Evolutionary conservation across 345 rosid species (phyloP).

Genomic region (Tarenaya hassleriana): DNA sequence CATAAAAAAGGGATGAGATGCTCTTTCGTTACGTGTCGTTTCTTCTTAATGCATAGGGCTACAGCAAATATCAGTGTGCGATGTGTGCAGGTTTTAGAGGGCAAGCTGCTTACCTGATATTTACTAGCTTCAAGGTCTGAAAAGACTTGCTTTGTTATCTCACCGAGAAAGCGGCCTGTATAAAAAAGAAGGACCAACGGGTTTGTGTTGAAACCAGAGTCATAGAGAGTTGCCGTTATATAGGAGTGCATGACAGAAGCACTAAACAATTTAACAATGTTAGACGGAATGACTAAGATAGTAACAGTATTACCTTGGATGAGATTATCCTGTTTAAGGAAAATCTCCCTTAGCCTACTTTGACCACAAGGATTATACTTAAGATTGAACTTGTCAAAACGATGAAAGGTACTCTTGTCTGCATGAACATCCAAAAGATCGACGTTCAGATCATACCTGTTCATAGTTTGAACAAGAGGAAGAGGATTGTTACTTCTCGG

Average conservation of each 20-base stretch:
- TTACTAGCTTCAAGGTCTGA: constrained; percentile 90
- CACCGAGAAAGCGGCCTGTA: constrained; percentile 94
- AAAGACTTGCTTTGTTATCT: constrained; percentile 89
- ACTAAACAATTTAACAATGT: constrained; percentile 4
- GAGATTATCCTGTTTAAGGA: constrained; percentile 98
- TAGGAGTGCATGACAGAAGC: not conserved
- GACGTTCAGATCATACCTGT: constrained; percentile 90
- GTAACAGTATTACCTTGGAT: constrained; percentile 59
- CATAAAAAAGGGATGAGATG: not conserved
- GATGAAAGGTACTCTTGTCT: constrained; percentile 98
- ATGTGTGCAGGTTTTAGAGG: not conserved
- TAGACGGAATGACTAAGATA: not conserved
- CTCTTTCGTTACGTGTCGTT: not conserved
- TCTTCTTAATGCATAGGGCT: constrained; percentile 1
- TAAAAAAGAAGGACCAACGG: constrained; percentile 9
- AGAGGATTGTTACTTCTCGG: constrained; percentile 7
- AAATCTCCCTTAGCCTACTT: constrained; percentile 98
- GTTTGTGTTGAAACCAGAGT: too few species aligned
- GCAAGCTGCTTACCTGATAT: constrained; percentile 59
- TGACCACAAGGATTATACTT: constrained; percentile 99
- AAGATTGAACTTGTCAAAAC: constrained; percentile 97
- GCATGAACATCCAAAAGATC: constrained; percentile 99
- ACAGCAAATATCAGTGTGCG: too few species aligned
- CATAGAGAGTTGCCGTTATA: not conserved
- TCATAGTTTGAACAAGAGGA: constrained; percentile 20